Evolutionary conservation across 2,329 filamentous ascomycete genomes (phyloP), one percentile per base, ranked within the genome.

Genomic region (Knufia fluminis): DNA sequence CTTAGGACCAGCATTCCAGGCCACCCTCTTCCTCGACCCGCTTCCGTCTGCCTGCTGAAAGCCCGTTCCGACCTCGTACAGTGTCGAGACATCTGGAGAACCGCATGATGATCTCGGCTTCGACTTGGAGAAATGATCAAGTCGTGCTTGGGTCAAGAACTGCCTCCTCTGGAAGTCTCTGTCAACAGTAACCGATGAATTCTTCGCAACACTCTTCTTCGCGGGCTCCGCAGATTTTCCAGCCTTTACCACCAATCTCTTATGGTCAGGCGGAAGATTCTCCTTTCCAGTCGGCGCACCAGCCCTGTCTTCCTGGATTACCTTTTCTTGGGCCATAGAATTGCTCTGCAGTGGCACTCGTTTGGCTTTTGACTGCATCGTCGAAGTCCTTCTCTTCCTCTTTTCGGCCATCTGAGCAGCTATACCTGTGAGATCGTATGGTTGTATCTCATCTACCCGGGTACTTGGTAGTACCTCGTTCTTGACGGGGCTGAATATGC

Each of bases 221-320:
- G 19, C 40, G 2, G 6, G 24, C n/a, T 20, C 45, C 4, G 16
- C 16, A 16, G 12, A 17, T 12, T 28, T 40, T 22, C n/a, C 20
- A 28, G 22, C 19, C 6, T 39, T 40, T 22, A n/a, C 28, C 9
- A 22, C n/a, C 16, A 19, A 2, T 10, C 8, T 17, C 10, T 59
- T 24, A 26, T 54, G n/a, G 16, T 71, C 72, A 1, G 78, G 79
- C 12, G 78, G 78, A 3, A 80, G 59, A 54, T 83, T 83, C 61
- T 83, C 79, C 57, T 83, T 83, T 4, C 79, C 79, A 3, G 71
- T 71, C 28, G 76, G 75, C 43, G 70, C 70, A 20, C 77, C 78
- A 51, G 67, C 58, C n/a, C 74, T 60, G 57, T 38, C 66, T 58
- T 16, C 63, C 61, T 2, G 22, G 23, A 35, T 66, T 3, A 65